Percentiles rank a stretch among this genome's conserved stretches.
phyloP scores from a whole-genome alignment of 2,329 filamentous ascomycete species.

The Aplosporella prunicola region DNA sequence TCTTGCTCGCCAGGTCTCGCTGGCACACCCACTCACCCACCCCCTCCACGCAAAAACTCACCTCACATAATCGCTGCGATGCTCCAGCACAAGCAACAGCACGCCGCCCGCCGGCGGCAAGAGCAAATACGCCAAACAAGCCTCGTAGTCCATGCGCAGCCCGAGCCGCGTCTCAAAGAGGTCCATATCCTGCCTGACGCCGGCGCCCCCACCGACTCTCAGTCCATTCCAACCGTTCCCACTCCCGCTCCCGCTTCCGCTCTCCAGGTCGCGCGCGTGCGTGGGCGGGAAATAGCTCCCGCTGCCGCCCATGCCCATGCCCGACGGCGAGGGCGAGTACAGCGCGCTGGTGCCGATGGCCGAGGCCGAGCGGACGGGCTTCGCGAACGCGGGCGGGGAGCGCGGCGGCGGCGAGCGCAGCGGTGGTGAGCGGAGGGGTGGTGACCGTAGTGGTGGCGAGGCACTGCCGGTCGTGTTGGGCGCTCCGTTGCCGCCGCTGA shows the following conservation, averaged over 20 bases:
- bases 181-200: constrained; percentile 58
- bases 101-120: constrained; percentile 81
- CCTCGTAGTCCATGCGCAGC: constrained; percentile 79
- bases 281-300: constrained; percentile 20
- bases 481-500: too few species aligned
- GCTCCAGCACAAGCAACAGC: constrained; percentile 73
- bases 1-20: background rate
- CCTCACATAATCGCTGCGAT: constrained; percentile 96
- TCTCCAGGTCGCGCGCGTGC: constrained; percentile 11
- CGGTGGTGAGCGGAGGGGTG: constrained; percentile 44
- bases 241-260: constrained; percentile 19
- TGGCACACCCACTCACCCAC: constrained; percentile 9
- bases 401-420: too few species aligned
- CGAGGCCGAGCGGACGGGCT: constrained; percentile 17
- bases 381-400: constrained; percentile 41
- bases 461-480: too few species aligned
- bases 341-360: constrained; percentile 19
- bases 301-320: constrained; percentile 15
- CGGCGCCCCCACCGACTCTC: constrained; percentile 18
- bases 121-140: constrained; percentile 76
- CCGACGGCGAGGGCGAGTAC: constrained; percentile 21
- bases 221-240: constrained; percentile 32
- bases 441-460: too few species aligned
- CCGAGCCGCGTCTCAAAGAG: constrained; percentile 84
- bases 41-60: constrained; percentile 32